phyloP scores from a whole-genome alignment of 345 rosid genomes.

The Syzygium aromaticum region DNA sequence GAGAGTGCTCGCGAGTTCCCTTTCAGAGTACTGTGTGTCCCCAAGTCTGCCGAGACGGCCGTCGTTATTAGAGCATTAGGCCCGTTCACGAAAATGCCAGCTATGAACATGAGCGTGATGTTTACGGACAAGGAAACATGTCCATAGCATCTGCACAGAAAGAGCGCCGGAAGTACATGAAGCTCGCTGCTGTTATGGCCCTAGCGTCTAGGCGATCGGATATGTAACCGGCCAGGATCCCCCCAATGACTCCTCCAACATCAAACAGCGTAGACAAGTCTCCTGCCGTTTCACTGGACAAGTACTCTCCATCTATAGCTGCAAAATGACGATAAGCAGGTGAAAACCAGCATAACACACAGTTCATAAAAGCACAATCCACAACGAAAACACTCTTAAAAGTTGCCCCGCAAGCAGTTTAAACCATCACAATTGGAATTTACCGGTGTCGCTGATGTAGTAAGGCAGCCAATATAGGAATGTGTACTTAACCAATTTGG shows the following conservation, averaged over 20 bases:
- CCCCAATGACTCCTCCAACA: slow-evolving; percentile 90
- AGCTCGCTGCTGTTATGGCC: slow-evolving; percentile 84
- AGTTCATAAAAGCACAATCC: neutral
- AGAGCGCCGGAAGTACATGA: slow-evolving; percentile 91
- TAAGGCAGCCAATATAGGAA: slow-evolving; percentile 98
- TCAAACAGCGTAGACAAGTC: slow-evolving; percentile 86
- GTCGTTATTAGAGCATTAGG: slow-evolving; percentile 91
- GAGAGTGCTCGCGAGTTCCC: slow-evolving; percentile 89
- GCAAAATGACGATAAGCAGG: slow-evolving; percentile 9
- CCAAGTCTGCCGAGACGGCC: slow-evolving; percentile 89
- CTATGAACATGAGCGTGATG: slow-evolving; percentile 58
- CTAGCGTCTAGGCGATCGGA: slow-evolving; percentile 72
- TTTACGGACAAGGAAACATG: slow-evolving; percentile 50
- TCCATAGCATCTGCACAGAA: slow-evolving; percentile 72
- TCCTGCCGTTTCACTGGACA: slow-evolving; percentile 72
- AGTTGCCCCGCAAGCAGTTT: neutral
- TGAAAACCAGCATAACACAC: neutral
- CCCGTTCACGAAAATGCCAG: slow-evolving; percentile 85
- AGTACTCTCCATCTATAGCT: slow-evolving; percentile 77
- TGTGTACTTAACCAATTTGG: slow-evolving; percentile 89
- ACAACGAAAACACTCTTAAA: neutral
- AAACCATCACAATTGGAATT: neutral
- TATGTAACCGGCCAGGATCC: slow-evolving; percentile 87
- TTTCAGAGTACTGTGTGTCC: slow-evolving; percentile 72
- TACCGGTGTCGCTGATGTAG: slow-evolving; percentile 90